Evolutionary conservation across 1,284 basidiomycete genomes (phyloP).

Genomic region (Ceratobasidium sp.): DNA sequence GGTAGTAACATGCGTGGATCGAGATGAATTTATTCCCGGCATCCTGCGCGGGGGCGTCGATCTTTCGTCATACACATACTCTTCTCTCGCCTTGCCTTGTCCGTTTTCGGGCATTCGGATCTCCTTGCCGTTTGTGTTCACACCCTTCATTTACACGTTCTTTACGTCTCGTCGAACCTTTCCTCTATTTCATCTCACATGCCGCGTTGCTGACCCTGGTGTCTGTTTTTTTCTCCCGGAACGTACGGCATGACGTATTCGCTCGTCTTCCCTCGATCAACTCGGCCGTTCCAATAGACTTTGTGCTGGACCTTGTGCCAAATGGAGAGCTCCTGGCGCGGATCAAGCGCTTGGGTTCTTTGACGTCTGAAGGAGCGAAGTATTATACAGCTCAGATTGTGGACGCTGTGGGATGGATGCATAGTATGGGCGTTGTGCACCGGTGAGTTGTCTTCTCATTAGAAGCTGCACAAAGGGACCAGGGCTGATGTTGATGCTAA

Average conservation of each 20-base stretch:
- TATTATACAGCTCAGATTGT: slow-evolving; percentile 92
- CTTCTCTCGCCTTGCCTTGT: background rate
- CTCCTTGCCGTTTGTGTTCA: background rate
- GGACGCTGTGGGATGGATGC: slow-evolving; percentile 91
- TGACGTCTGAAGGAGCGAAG: slow-evolving; percentile 79
- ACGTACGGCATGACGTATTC: slow-evolving; percentile 10
- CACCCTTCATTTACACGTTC: too few relatives aligned
- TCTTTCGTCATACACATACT: background rate
- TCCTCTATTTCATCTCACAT: too few relatives aligned
- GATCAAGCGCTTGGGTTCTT: slow-evolving; percentile 82
- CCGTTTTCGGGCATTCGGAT: slow-evolving; percentile 4
- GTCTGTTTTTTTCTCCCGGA: too few relatives aligned
- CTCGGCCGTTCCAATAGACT: slow-evolving; percentile 69
- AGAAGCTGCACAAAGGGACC: background rate
- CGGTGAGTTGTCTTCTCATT: slow-evolving; percentile 63
- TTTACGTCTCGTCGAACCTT: background rate
- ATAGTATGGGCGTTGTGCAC: slow-evolving; percentile 88
- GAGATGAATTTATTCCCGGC: background rate
- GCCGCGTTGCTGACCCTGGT: too few relatives aligned
- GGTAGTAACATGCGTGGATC: too few relatives aligned
- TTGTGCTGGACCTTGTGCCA: slow-evolving; percentile 89
- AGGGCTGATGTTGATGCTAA: background rate
- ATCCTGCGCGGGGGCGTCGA: background rate
- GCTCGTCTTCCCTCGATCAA: background rate
- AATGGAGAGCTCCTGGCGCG: slow-evolving; percentile 90